A percentile compares a stretch with the other conserved stretches of the same genome.
Evolutionary conservation across 768 basidiomycete species (phyloP).

Genomic region (Leucocoprinus leucothites): DNA sequence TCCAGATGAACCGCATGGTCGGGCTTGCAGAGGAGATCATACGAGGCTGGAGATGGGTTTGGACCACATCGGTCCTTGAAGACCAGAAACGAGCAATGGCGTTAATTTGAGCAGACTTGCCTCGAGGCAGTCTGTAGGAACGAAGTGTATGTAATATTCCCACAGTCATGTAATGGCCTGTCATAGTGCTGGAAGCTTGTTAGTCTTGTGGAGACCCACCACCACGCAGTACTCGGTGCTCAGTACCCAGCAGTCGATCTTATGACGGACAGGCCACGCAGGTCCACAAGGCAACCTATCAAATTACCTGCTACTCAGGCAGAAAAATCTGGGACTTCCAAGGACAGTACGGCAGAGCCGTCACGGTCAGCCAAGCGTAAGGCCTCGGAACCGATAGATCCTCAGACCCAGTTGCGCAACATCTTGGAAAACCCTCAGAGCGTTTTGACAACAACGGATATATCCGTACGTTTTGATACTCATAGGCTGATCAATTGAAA

Average conservation of each 20-base stretch:
- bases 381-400: constrained; percentile 23
- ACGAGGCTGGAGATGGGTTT: constrained; percentile 8
- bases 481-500: background rate
- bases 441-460: constrained; percentile 43
- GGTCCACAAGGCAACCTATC: constrained; percentile 20
- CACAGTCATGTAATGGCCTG: background rate
- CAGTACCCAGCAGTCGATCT: too few species aligned
- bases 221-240: too few species aligned
- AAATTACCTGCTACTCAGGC: constrained; percentile 13
- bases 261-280: constrained; percentile 29
- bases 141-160: background rate
- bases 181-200: too few species aligned
- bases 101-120: too few species aligned
- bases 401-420: constrained; percentile 30
- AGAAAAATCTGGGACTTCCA: constrained; percentile 8
- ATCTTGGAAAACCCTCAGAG: constrained; percentile 48
- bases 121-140: background rate
- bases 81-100: constrained; percentile 3
- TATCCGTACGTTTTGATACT: constrained; percentile 39
- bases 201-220: too few species aligned
- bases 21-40: background rate
- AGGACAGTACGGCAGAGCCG: constrained; percentile 9
- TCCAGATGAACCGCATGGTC: background rate
- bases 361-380: constrained; percentile 25
- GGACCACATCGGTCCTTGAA: constrained; percentile 4